A percentile compares a stretch with the other conserved stretches of the same genome.
Conservation (phyloP, 495 filamentous ascomycete species). For the Hypoxylon crocopeplum region DNA sequence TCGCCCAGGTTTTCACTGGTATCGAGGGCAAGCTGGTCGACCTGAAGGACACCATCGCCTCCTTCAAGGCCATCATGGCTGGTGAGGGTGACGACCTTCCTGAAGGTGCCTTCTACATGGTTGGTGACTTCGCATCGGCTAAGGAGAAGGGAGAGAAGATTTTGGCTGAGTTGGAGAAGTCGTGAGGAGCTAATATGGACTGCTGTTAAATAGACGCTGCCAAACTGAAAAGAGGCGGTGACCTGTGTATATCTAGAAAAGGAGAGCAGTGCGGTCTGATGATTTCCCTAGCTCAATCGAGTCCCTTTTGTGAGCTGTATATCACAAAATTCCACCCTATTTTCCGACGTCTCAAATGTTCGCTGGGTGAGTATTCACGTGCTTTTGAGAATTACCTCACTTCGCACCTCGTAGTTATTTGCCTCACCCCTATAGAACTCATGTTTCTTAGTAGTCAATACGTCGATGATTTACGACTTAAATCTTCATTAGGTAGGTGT, state of each 20-base stretch:
- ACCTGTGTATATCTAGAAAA: conserved; percentile 50
- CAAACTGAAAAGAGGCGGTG: conserved; percentile 22
- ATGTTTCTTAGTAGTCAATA: neutral
- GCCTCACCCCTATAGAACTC: neutral
- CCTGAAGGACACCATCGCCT: conserved; percentile 95
- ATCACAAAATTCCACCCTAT: conserved; percentile 41
- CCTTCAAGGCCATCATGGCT: conserved; percentile 96
- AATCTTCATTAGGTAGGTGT: too few relatives aligned
- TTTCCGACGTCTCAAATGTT: conserved; percentile 5
- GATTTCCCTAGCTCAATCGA: conserved; percentile 44
- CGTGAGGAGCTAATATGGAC: conserved; percentile 55
- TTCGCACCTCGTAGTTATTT: neutral
- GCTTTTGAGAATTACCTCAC: neutral
- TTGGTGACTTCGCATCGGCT: conserved; percentile 92
- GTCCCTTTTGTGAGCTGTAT: conserved; percentile 46
- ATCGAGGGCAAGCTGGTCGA: conserved; percentile 97
- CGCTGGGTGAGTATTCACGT: neutral
- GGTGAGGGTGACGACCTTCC: conserved; percentile 96
- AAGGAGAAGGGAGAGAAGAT: conserved; percentile 99
- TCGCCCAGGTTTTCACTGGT: conserved; percentile 98
- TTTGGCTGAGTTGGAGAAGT: conserved; percentile 88
- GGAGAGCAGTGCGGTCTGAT: conserved; percentile 40
- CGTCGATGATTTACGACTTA: too few relatives aligned
- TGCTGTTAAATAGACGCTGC: conserved; percentile 44
- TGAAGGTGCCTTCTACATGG: conserved; percentile 98